A percentile compares a stretch with the other conserved stretches of the same genome.
phyloP scores from a whole-genome alignment of 2,329 filamentous ascomycete genomes.

The Hypoxylon sp. region DNA sequence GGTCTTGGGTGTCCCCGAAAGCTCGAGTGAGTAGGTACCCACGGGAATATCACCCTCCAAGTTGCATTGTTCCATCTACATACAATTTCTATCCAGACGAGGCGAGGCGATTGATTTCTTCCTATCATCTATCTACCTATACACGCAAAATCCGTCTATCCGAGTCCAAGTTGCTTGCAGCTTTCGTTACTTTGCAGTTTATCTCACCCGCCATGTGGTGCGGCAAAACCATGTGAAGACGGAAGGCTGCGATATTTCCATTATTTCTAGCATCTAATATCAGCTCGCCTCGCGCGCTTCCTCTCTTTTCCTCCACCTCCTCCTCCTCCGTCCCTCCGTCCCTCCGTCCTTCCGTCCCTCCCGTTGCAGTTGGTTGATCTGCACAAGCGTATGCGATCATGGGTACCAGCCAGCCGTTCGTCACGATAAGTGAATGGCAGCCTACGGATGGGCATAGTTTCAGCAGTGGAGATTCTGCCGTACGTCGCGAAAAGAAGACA shows the following conservation, averaged over 20 bases:
- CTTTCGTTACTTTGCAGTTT: slow-evolving; percentile 9
- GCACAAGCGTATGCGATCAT: slow-evolving; percentile 46
- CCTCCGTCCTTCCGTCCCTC: slow-evolving; percentile 6
- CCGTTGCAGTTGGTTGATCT: slow-evolving; percentile 26
- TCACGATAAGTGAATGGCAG: slow-evolving; percentile 61
- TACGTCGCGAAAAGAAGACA: slow-evolving; percentile 49
- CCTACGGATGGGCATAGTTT: slow-evolving; percentile 56
- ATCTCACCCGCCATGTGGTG: slow-evolving; percentile 32
- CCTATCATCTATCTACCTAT: too few relatives aligned
- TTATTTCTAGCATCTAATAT: slow-evolving; percentile 10
- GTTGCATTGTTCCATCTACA: slow-evolving; percentile 19
- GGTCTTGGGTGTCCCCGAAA: slow-evolving; percentile 14
- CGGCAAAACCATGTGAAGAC: slow-evolving; percentile 31
- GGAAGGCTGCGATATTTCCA: slow-evolving; percentile 16
- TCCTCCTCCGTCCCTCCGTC: neutral
- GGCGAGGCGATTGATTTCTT: too few relatives aligned
- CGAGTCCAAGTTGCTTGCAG: slow-evolving; percentile 9
- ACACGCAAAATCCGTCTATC: slow-evolving; percentile 1
- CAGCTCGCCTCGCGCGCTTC: slow-evolving; percentile 14
- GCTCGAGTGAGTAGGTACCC: slow-evolving; percentile 33
- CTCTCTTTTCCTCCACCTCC: slow-evolving; percentile 2
- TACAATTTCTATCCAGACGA: too few relatives aligned
- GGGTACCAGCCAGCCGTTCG: slow-evolving; percentile 58
- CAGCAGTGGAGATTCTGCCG: slow-evolving; percentile 58
- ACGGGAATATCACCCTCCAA: slow-evolving; percentile 16